Conservation (phyloP, 768 basidiomycete species). For the Floccularia luteovirens region DNA sequence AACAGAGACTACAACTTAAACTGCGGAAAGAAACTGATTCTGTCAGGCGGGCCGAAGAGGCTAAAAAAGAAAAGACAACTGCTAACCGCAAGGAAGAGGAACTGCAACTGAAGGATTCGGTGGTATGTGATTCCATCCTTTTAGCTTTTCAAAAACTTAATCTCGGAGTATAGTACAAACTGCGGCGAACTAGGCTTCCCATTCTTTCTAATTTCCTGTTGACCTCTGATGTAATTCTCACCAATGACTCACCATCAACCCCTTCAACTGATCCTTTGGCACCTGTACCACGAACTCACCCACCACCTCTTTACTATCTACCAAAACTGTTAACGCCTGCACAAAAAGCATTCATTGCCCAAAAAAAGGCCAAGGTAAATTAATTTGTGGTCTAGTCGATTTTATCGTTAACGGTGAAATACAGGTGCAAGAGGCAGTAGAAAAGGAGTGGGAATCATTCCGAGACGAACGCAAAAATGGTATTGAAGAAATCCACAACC, state of each 20-base stretch:
- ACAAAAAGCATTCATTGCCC: conserved; percentile 61
- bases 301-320: conserved; percentile 72
- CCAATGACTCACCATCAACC: too few relatives aligned
- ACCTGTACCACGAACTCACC: conserved; percentile 54
- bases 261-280: conserved; percentile 30
- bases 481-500: conserved; percentile 51
- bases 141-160: conserved; percentile 3
- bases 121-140: conserved; percentile 38
- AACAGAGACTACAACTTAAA: conserved; percentile 80
- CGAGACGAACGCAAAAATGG: conserved; percentile 48
- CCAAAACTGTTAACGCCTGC: conserved; percentile 59
- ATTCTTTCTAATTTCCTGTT: conserved; percentile 67
- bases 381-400: background rate
- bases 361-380: conserved; percentile 57
- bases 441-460: conserved; percentile 67
- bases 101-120: conserved; percentile 70
- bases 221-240: conserved; percentile 64
- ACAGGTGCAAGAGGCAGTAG: conserved; percentile 54
- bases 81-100: conserved; percentile 82
- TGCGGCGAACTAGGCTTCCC: conserved; percentile 65
- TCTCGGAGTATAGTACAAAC: conserved; percentile 47
- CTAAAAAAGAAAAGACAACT: conserved; percentile 71
- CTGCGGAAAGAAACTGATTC: conserved; percentile 80
- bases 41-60: conserved; percentile 80
- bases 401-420: too few relatives aligned